Conservation (phyloP, 2,329 filamentous ascomycete genomes). For the Aureobasidium sp. region DNA sequence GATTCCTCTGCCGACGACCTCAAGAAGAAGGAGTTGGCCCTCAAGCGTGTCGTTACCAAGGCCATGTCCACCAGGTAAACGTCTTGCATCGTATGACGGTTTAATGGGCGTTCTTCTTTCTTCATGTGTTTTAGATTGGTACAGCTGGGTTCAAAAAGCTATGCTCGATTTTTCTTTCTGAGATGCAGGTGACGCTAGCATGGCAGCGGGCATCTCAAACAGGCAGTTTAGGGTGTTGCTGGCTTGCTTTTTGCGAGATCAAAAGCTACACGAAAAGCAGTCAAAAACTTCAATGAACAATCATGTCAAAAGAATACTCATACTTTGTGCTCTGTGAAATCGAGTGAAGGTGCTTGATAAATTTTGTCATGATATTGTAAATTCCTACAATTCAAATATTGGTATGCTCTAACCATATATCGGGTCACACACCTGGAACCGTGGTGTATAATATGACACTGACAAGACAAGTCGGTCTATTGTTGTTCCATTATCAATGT, state of each 20-base stretch:
- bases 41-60: constrained; percentile 98
- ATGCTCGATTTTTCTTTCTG: constrained; percentile 12
- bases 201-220: constrained; percentile 1
- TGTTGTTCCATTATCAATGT: too few species aligned
- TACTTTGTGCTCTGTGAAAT: neutral
- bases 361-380: neutral
- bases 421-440: neutral
- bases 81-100: constrained; percentile 13
- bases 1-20: constrained; percentile 87
- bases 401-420: too few species aligned
- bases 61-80: constrained; percentile 31
- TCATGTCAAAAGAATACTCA: constrained; percentile 2
- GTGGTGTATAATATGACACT: neutral
- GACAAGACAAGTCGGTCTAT: neutral
- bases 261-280: constrained; percentile 8
- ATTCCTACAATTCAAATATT: neutral
- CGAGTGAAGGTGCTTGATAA: neutral
- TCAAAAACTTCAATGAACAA: constrained; percentile 10
- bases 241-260: constrained; percentile 1
- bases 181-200: constrained; percentile 6
- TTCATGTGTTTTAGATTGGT: constrained; percentile 14
- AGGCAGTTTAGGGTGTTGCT: constrained; percentile 10
- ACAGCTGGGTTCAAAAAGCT: constrained; percentile 13
- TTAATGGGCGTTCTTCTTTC: constrained; percentile 17
- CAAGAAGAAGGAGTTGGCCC: constrained; percentile 98